Evolutionary conservation across 495 filamentous ascomycete genomes (phyloP), one percentile per base, ranked within the genome.

Genomic region (Elasticomyces elasticus): DNA sequence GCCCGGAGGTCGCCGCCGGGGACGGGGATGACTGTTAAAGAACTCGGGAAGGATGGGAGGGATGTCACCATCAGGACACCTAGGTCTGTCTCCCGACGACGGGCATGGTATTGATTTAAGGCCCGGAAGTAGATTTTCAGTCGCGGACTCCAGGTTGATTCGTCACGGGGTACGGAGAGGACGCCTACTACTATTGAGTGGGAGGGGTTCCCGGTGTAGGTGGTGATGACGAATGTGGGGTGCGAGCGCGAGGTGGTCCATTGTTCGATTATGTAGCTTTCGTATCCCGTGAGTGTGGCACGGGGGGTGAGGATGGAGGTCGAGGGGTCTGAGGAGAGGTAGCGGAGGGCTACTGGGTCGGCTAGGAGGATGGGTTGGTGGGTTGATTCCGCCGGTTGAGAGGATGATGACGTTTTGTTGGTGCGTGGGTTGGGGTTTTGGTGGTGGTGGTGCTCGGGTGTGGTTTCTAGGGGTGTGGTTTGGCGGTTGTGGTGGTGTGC

Each of bases 61-160:
- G 95, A 95, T 7, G 92, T 97, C 49, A 96, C 83, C 85, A 96
- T 94, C 58, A 98, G 68, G 35, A 80, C 83, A 0, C 92, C 94
- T 1, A 91, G 68, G 0, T 79, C 76, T 1, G 94, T 98, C 44
- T 95, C 86, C 63, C 85, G 89, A 51, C 69, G 70, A 37, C 87
- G 79, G 0, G 90, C 89, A 73, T 94, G 83, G 61, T 82, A 90
- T 62, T 87, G 79, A 51, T 84, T 80, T 43, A 95, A 79, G 0
- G 86, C 87, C 52, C 84, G 83, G 72, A 95, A 94, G 66, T 97
- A 97, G 47, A 88, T 74, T 38, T 79, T 76, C 45, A 98, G 63
- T 46, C 83, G 76, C 5, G 78, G 79, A 0, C 87, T 89, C 92
- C 92, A 97, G 46, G 73, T 71, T 24, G 75, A 72, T 66, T 95